Base-by-base conservation (phyloP, 2,329 filamentous ascomycete species). In the Neonectria hederae region DNA sequence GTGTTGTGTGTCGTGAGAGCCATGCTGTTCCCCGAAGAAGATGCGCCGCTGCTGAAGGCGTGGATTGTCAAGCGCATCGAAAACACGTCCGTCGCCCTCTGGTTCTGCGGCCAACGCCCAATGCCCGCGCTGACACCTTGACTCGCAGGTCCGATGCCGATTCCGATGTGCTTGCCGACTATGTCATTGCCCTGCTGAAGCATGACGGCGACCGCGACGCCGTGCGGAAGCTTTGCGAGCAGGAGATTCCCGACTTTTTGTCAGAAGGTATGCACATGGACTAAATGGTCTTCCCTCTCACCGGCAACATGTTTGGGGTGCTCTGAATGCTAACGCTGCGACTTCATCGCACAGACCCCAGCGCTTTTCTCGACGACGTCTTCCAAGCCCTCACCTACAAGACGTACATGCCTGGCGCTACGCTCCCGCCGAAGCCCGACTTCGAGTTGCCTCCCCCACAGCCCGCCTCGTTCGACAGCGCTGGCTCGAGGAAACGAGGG, bases 61-160 rank as follows among this genome's bases (percentile, higher is more conserved):
- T 95, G 92, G 92, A 89, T 94, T 66, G 88, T 94, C 66, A 90
- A 90, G 79, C 87, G 91, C 67, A 86, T 94, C 57, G 91, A 92
- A 76, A 88, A 91, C 74, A 92, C 90, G 90, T 92, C 79, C 58
- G 89, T 81, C 62, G 45, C 46, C 45, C 51, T 42, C 19, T 48
- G 60, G 22, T 49, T n/a, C 32, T 57, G 59, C 32, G 53, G 30
- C 43, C 64, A 53, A 45, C 40, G 43, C 28, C 30, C 54, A 35
- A 19, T 38, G 43, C 32, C 43, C 49, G 26, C 21, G 55, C 64
- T 69, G 46, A 74, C 63, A 46, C 26, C n/a, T 13, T 21, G 26
- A 21, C 56, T 70, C 51, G 72, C 67, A 93, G 91, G 57, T 92
- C 91, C 28, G 92, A 94, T 73, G 92, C 91, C 54, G 92, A 96